phyloP scores from a whole-genome alignment of 495 filamentous ascomycete genomes.

The Aspergillus diversus region DNA sequence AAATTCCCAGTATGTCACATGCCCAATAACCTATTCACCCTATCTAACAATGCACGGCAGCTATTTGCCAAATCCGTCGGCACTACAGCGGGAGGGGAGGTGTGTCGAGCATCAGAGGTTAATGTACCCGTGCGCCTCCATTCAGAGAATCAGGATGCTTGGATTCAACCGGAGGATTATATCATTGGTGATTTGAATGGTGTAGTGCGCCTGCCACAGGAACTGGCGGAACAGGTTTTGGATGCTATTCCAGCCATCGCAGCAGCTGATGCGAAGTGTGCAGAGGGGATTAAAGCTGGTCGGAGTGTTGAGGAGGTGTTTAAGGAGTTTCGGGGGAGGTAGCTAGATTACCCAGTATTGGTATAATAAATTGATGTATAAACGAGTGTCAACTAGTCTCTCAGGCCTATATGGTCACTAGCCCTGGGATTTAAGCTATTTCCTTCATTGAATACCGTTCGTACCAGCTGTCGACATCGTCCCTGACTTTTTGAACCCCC shows the following conservation, averaged over 20 bases:
- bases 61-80: slow-evolving; percentile 55
- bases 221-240: slow-evolving; percentile 50
- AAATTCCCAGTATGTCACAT: slow-evolving; percentile 38
- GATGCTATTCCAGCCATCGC: slow-evolving; percentile 53
- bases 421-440: no score
- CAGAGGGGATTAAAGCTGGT: slow-evolving; percentile 52
- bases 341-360: background rate
- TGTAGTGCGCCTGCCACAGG: slow-evolving; percentile 48
- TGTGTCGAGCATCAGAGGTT: background rate
- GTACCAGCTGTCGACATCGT: no score
- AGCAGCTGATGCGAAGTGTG: slow-evolving; percentile 57
- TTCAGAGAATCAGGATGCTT: slow-evolving; percentile 44
- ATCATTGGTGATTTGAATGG: slow-evolving; percentile 58
- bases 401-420: no score
- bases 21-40: no score
- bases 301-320: slow-evolving; percentile 57
- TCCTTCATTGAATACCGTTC: no score
- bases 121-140: slow-evolving; percentile 34
- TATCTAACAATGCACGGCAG: background rate
- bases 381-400: no score
- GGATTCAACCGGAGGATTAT: slow-evolving; percentile 57
- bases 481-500: no score
- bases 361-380: no score
- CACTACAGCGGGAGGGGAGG: slow-evolving; percentile 25
- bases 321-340: slow-evolving; percentile 40